A percentile compares a stretch with the other conserved stretches of the same genome.
Conservation (phyloP, 2,329 filamentous ascomycete genomes). For the Penicillium griseofulvum region DNA sequence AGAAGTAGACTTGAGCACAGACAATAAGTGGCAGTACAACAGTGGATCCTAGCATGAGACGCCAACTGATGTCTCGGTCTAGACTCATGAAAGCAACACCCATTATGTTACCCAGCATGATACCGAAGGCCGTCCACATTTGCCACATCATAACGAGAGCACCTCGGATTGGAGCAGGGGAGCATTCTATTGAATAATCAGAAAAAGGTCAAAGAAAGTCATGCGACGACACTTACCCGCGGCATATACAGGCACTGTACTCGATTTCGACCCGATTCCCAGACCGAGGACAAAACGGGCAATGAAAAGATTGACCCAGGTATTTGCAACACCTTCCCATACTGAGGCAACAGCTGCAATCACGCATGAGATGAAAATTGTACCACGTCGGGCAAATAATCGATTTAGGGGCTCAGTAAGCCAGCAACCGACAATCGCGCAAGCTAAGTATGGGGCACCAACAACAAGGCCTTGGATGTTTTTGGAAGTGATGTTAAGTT, state of each 20-base stretch:
- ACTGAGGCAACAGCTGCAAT: slow-evolving; percentile 43
- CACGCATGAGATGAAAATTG: slow-evolving; percentile 44
- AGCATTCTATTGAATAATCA: slow-evolving; percentile 45
- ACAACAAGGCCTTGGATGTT: slow-evolving; percentile 41
- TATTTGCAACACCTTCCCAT: slow-evolving; percentile 44
- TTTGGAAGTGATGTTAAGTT: slow-evolving; percentile 13
- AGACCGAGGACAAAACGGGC: slow-evolving; percentile 45
- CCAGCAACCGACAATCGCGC: slow-evolving; percentile 49
- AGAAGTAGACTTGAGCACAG: slow-evolving; percentile 62
- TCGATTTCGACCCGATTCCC: slow-evolving; percentile 31
- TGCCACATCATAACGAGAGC: slow-evolving; percentile 55
- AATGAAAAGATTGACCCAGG: slow-evolving; percentile 44
- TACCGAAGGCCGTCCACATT: slow-evolving; percentile 49
- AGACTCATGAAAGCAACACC: slow-evolving; percentile 48
- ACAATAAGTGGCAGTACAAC: slow-evolving; percentile 58
- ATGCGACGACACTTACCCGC: neutral
- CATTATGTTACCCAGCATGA: slow-evolving; percentile 50
- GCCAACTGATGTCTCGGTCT: slow-evolving; percentile 58
- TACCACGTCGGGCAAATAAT: slow-evolving; percentile 46
- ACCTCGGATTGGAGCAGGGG: slow-evolving; percentile 50
- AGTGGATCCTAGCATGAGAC: slow-evolving; percentile 67
- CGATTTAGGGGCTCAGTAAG: slow-evolving; percentile 49
- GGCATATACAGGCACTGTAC: neutral
- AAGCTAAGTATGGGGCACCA: slow-evolving; percentile 47
- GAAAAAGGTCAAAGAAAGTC: slow-evolving; percentile 28